These are phyloP conservation scores for Penstemon davidsonii DNA, from an alignment of 257 asterid genomes.

Conservation along the genomic window DNA sequence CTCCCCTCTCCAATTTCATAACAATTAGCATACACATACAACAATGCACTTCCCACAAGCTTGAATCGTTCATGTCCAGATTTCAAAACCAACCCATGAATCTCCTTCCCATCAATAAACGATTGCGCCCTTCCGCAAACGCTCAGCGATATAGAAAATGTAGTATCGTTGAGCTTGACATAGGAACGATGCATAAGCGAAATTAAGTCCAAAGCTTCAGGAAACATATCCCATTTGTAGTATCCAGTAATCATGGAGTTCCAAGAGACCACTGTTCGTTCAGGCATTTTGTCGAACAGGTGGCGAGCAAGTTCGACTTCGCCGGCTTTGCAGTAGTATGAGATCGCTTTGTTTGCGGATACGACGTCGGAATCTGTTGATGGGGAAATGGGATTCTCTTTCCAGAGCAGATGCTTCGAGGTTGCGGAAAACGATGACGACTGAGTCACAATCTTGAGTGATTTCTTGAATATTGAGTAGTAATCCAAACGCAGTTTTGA, in stretches of 20 bases:
- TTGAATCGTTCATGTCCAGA: conserved; percentile 46
- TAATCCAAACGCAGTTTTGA: conserved; percentile 27
- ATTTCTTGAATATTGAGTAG: conserved; percentile 29
- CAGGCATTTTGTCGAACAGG: conserved; percentile 67
- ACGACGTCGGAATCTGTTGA: conserved; percentile 30
- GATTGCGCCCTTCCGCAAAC: conserved; percentile 56
- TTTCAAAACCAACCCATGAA: conserved; percentile 65
- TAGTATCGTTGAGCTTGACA: conserved; percentile 54
- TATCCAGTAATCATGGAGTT: conserved; percentile 74
- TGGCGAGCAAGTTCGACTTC: conserved; percentile 52
- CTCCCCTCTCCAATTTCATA: conserved; percentile 44
- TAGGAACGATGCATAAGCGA: conserved; percentile 50
- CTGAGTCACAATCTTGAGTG: conserved; percentile 33
- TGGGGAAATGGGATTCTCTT: conserved; percentile 11
- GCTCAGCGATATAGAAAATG: conserved; percentile 49
- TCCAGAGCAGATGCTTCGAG: conserved; percentile 50
- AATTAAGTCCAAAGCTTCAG: conserved; percentile 43
- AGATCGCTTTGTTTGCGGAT: conserved; percentile 48
- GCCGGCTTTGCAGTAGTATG: conserved; percentile 32
- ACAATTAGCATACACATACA: conserved; percentile 52
- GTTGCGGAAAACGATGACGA: conserved; percentile 31
- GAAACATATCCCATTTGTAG: conserved; percentile 41
- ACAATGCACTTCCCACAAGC: conserved; percentile 62
- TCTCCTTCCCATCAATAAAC: conserved; percentile 47
- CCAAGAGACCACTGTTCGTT: conserved; percentile 74